Conservation (phyloP, 345 rosid species). For the Anastatica hierochuntica region DNA sequence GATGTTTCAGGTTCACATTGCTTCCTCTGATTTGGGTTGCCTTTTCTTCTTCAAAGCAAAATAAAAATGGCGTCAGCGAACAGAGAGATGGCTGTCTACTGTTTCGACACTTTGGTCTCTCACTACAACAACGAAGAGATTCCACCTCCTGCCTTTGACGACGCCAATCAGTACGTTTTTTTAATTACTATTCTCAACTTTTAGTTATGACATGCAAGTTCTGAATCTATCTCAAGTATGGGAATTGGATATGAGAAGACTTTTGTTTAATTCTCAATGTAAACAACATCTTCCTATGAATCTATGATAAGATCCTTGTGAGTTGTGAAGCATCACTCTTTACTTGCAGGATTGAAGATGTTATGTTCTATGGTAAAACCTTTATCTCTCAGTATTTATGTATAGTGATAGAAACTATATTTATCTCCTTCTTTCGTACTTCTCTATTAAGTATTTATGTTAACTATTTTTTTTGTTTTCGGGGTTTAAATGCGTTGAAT, state of each 20-base stretch:
- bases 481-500: neutral
- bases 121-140: constrained; percentile 79
- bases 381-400: too few relatives aligned
- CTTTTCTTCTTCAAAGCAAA: neutral
- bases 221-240: neutral
- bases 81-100: constrained; percentile 93
- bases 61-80: constrained; percentile 86
- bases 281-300: too few relatives aligned
- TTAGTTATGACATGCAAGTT: constrained; percentile 5
- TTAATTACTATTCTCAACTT: neutral
- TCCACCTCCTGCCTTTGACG: constrained; percentile 85
- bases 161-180: constrained; percentile 56
- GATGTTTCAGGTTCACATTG: constrained; percentile 7
- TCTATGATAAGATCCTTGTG: too few relatives aligned
- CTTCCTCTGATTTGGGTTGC: neutral
- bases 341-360: too few relatives aligned
- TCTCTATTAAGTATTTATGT: too few relatives aligned
- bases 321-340: too few relatives aligned
- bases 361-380: too few relatives aligned
- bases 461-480: too few relatives aligned
- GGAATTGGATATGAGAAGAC: too few relatives aligned
- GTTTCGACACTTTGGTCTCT: constrained; percentile 88
- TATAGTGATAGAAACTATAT: too few relatives aligned
- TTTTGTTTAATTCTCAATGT: too few relatives aligned
- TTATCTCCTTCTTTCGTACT: too few relatives aligned